Percentiles rank a stretch among this genome's conserved stretches.
Conservation (phyloP, 345 rosid genomes). For the Salix suchowensis region DNA sequence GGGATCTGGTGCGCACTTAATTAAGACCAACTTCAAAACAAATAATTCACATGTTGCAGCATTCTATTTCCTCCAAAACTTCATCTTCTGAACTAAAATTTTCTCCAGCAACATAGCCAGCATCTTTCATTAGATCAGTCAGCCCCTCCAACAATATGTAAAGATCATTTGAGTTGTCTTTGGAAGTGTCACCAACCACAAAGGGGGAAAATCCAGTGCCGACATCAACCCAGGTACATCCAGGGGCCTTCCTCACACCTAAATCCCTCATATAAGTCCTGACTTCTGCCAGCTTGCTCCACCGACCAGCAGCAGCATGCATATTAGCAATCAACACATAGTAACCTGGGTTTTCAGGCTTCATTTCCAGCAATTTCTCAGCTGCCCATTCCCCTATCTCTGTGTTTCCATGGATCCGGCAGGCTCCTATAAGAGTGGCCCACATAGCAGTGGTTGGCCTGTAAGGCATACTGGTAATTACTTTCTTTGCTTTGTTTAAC, state of each 20-base stretch:
- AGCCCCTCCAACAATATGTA: conserved; percentile 52
- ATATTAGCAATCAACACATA: conserved; percentile 68
- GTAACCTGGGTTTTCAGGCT: conserved; percentile 62
- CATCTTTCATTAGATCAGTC: conserved; percentile 58
- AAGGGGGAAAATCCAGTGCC: conserved; percentile 53
- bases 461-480: conserved; percentile 51
- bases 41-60: not conserved
- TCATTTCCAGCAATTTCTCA: conserved; percentile 51
- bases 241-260: conserved; percentile 68
- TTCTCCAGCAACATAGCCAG: conserved; percentile 5
- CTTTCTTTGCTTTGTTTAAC: conserved; percentile 46
- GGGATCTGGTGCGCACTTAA: no score
- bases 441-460: conserved; percentile 55
- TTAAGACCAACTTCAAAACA: no score
- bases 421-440: conserved; percentile 70
- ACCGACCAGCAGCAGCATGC: conserved; percentile 65
- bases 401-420: conserved; percentile 51
- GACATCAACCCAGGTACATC: conserved; percentile 62
- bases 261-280: conserved; percentile 64
- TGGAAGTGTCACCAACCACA: conserved; percentile 57
- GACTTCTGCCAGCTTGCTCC: conserved; percentile 59
- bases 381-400: conserved; percentile 81
- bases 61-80: not conserved
- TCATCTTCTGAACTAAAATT: conserved; percentile 2
- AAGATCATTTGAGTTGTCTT: conserved; percentile 32